A percentile compares a stretch with the other conserved stretches of the same genome.
These are phyloP conservation scores for Eucalyptus curtisii DNA, from an alignment of 345 rosid genomes.

Conservation along the genomic window DNA sequence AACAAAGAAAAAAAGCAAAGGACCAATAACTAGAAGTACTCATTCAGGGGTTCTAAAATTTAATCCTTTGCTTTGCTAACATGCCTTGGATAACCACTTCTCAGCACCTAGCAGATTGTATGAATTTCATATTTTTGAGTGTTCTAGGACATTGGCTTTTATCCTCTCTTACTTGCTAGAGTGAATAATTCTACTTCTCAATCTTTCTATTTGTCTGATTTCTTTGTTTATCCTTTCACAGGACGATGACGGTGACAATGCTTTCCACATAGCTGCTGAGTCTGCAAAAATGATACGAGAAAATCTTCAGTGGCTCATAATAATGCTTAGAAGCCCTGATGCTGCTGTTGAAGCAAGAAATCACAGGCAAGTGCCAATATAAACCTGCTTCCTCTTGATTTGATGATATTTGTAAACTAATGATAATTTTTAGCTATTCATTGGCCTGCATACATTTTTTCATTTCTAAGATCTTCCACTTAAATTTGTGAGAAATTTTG, in stretches of 20 bases:
- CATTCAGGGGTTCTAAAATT: background rate
- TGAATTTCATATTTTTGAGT: background rate
- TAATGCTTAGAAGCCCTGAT: slow-evolving; percentile 74
- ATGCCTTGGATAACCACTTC: background rate
- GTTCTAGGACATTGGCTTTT: background rate
- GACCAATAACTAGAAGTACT: background rate
- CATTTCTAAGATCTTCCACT: background rate
- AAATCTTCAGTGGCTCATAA: slow-evolving; percentile 90
- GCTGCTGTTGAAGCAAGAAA: slow-evolving; percentile 82
- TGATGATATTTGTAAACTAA: background rate
- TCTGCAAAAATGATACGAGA: slow-evolving; percentile 96
- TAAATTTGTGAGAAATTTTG: background rate
- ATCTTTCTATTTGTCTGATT: background rate
- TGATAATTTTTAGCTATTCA: background rate
- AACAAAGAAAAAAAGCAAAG: background rate
- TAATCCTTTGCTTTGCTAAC: background rate
- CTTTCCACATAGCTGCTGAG: slow-evolving; percentile 97
- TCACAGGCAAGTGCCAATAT: slow-evolving; percentile 57
- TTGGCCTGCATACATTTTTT: background rate
- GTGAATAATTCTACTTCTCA: background rate
- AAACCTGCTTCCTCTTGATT: background rate
- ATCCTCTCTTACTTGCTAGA: background rate
- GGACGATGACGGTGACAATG: slow-evolving; percentile 98
- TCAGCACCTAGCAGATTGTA: background rate
- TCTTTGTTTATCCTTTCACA: slow-evolving; percentile 13